Base-by-base conservation (phyloP, 805 yeast genomes). In the Blastobotrys muscicola region DNA sequence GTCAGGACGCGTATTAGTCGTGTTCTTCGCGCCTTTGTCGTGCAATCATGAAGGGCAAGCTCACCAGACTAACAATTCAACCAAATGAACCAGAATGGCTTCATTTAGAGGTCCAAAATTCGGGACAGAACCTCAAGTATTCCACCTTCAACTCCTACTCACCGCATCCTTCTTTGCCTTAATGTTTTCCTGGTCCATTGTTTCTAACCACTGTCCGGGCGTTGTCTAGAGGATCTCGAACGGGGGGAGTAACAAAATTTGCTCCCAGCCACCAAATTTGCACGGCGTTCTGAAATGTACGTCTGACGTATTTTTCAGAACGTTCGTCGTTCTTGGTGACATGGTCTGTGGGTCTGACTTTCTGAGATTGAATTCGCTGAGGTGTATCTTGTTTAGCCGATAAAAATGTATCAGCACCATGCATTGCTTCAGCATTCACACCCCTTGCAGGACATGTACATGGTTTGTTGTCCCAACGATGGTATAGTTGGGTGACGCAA, bases 161-260 rank as follows among this genome's bases (percentile, higher is more conserved):
- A 61, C 65, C 31, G 61, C 62, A 47, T 61, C 65, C 52, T 60
- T 61, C 43, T 56, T 55, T 35, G 50, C 50, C 42, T 61, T 60
- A 45, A 61, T 50, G 31, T n/a, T 10, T 12, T 39, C 42, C 29
- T n/a, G 30, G 13, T 36, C 29, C 31, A 10, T 23, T 20, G 29
- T 36, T 16, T 14, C 38, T 20, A 35, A 14, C 20, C 11, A 35
- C 38, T 16, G 20, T 14, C 38, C 16, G 9, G 11, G 38, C 11
- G 36, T 33, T n/a, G 11, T n/a, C 38, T 8, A 20, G 26, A 4
- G 26, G 26, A 20, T 20, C 26, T 20, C 26, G 26, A 20, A 20
- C 26, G 26, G 26, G 26, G 26, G 26, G 6, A 6, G 26, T 20
- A 20, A 20, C 26, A 20, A 20, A 20, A 20, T 20, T 20, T 20